phyloP scores from a whole-genome alignment of 1,139 yeast species.

The Chernovozyma sophiae-reginae region DNA sequence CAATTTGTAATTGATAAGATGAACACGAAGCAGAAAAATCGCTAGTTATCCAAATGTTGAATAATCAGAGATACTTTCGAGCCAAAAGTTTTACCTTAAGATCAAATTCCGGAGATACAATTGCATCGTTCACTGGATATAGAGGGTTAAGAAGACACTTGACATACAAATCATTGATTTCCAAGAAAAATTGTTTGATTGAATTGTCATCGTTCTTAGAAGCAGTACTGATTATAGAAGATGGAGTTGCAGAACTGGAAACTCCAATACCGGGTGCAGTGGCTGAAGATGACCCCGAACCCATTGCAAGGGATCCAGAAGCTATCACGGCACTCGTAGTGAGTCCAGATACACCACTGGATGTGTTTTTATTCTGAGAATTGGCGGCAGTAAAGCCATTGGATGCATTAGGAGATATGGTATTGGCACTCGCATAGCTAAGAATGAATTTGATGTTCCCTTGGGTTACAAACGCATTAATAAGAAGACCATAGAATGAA shows the following conservation, averaged over 20 bases:
- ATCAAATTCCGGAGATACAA: constrained; percentile 74
- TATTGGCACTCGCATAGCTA: constrained; percentile 54
- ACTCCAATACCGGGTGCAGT: background rate
- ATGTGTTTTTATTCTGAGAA: constrained; percentile 2
- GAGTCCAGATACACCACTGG: constrained; percentile 4
- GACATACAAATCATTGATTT: constrained; percentile 81
- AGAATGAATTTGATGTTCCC: constrained; percentile 82
- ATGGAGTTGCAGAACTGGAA: background rate
- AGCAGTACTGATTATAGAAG: constrained; percentile 4
- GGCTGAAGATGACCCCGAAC: background rate
- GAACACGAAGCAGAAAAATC: too few relatives aligned
- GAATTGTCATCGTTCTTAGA: constrained; percentile 59
- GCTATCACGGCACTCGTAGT: constrained; percentile 1
- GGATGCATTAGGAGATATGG: constrained; percentile 7
- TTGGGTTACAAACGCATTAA: constrained; percentile 83
- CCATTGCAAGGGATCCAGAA: constrained; percentile 5
- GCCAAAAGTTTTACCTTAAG: constrained; percentile 67
- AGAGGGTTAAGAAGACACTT: constrained; percentile 86
- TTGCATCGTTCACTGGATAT: constrained; percentile 71
- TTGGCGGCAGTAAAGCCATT: constrained; percentile 4
- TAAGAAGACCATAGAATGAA: constrained; percentile 74
- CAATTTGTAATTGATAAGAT: too few relatives aligned
- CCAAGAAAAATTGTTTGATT: constrained; percentile 78
- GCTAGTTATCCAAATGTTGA: too few relatives aligned
- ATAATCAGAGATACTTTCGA: constrained; percentile 59